Base-by-base conservation (phyloP, 495 filamentous ascomycete species). In the Aspergillus baeticus region DNA sequence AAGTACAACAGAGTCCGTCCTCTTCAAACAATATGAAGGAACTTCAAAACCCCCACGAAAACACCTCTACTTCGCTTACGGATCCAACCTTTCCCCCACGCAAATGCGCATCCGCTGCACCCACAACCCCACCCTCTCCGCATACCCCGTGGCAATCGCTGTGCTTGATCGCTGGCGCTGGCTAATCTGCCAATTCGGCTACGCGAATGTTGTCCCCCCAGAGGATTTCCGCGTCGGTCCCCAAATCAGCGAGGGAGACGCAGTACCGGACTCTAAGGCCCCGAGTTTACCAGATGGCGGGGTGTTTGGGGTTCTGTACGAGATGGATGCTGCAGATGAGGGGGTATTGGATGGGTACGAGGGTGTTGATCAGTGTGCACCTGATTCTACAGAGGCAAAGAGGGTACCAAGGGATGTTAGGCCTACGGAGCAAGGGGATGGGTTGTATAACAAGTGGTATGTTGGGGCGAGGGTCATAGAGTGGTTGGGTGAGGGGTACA, bases 11-110 rank as follows among this genome's bases (percentile, higher is more conserved):
- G n/a, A n/a, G n/a, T n/a, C n/a, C n/a, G n/a, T n/a, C n/a, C n/a
- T n/a, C 38, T 55, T 22, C n/a, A 37, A 41, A 17, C 45, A 34
- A 8, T 23, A 20, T 29, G 26, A 29, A 29, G 26, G 8, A 8
- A 3, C 26, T 18, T 3, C 6, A 2, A 11, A 22, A 7, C 44
- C 26, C 36, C 48, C 55, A 58, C 33, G 43, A 29, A 49, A 22
- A 35, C 35, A 50, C 36, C 65, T 86, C 62, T 89, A 91, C 73
- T 89, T 90, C 64, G 88, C 81, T 64, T 90, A 89, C 69, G 88
- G 87, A 62, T 84, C 79, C 54, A 91, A 91, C 63, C 78, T 91
- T 55, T 88, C 84, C 63, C 72, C 77, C 18, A 67, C 76, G 5
- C 87, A 91, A 66, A 91, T 91, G 88, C 50, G 37, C 10, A 51